Evolutionary conservation across 768 basidiomycete genomes (phyloP), one percentile per base, ranked within the genome.

Genomic region (Rhizopogon vesiculosus): DNA sequence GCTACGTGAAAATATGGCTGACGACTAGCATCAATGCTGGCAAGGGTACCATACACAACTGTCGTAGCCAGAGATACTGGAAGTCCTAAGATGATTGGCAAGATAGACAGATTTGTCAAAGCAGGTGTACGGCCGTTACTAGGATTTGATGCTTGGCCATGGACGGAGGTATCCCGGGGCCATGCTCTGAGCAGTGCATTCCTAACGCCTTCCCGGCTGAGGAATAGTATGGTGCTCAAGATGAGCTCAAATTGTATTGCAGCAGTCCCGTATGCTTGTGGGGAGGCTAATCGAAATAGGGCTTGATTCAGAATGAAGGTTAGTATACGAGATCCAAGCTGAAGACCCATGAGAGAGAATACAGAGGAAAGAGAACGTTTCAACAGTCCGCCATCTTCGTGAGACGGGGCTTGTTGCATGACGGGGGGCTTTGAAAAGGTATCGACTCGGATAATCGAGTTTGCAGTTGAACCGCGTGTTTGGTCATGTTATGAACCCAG

Each of bases 241-340:
- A 98, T 66, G 28, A 98, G 82, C 67, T 98, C 97, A 70, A 98
- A 93, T 64, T 97, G 95, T 58, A 99, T 89, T 0, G 93, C 84
- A 15, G 92, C 93, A 0, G 91, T 93, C 9, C 96, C 89, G 66
- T 92, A 95, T 13, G 87, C 88, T 35, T 82, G 81, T 1, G 95
- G 94, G 0, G 92, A 86, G 2, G 89, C 86, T 29, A 94, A 77
- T 1, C 93, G 85, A 41, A 98, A 77, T 12, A 98, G 78, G 0
- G 83, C 81, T 69, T 97, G 95, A 71, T 98, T 98, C 25, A 99
- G 78, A 5, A 78, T 66, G 69, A 97, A 99, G 0, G 97, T 98
- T 65, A 94, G 78, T 3, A 89, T 61, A 0, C 97, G 82, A 51
- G 94, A 91, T 54, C 88, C 75, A 33, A 97, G 76, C 65, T 98